Conservation (phyloP, 257 asterid species). For the Jacaranda copaia region DNA sequence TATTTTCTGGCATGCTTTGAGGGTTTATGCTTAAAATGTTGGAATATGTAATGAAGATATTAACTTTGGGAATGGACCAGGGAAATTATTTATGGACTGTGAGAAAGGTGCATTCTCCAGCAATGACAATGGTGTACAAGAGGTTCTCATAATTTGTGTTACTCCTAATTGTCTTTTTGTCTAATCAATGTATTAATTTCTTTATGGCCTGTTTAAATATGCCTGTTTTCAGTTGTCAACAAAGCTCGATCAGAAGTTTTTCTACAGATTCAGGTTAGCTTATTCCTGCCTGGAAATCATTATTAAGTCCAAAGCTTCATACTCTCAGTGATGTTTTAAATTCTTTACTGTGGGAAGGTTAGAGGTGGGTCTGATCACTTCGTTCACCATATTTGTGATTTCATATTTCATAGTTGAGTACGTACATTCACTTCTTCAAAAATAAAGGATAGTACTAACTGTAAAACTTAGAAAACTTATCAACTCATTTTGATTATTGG, state of each 20-base stretch:
- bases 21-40: not conserved
- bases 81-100: conserved; percentile 42
- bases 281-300: not conserved
- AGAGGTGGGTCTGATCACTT: conserved; percentile 2
- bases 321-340: not conserved
- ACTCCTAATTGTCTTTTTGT: not conserved
- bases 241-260: not conserved
- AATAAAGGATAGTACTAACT: not conserved
- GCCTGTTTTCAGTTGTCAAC: not conserved
- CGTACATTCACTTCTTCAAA: not conserved
- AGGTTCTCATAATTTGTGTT: conserved; percentile 43
- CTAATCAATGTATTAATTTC: conserved; percentile 8
- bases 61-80: conserved; percentile 28
- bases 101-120: conserved; percentile 38
- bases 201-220: not conserved
- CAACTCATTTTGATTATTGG: not conserved
- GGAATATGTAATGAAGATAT: conserved; percentile 27
- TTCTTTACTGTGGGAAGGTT: not conserved
- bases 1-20: conserved; percentile 22
- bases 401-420: not conserved
- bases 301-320: conserved; percentile 11
- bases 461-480: not conserved
- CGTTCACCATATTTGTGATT: not conserved
- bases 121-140: conserved; percentile 40
- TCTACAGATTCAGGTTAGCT: not conserved